These are phyloP conservation scores for Vigna radiata DNA, from an alignment of 306 rosid genomes.

Conservation along the genomic window DNA sequence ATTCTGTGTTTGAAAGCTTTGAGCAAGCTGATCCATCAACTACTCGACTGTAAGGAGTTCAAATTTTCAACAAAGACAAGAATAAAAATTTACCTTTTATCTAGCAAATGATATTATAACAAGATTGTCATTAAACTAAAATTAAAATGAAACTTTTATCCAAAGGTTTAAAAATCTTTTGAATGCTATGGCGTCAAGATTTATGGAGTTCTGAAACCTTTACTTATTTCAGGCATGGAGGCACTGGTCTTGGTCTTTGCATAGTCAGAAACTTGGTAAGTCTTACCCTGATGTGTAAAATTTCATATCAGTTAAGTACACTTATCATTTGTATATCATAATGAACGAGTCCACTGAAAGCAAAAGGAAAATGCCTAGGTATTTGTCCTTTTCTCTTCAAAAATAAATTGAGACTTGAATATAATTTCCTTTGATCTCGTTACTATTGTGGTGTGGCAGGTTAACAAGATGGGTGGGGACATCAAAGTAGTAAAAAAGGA, in stretches of 20 bases:
- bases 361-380: neutral
- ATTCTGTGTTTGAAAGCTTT: conserved; percentile 97
- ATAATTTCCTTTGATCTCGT: conserved; percentile 32
- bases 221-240: conserved; percentile 87
- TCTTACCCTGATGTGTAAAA: conserved; percentile 4
- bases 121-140: conserved; percentile 25
- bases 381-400: conserved; percentile 8
- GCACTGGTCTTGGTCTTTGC: conserved; percentile 99
- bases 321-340: conserved; percentile 28
- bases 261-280: conserved; percentile 88
- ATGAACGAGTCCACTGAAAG: neutral
- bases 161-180: conserved; percentile 28
- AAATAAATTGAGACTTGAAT: conserved; percentile 8
- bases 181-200: conserved; percentile 27
- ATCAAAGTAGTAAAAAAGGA: conserved; percentile 86
- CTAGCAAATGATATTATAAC: conserved; percentile 21
- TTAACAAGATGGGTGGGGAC: conserved; percentile 98
- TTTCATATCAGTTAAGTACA: conserved; percentile 40
- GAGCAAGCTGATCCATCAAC: conserved; percentile 99
- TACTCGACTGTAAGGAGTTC: conserved; percentile 80
- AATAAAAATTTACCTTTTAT: neutral
- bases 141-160: conserved; percentile 20
- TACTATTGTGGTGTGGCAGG: conserved; percentile 55
- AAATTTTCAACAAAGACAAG: conserved; percentile 7
- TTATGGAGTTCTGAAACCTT: conserved; percentile 30